A percentile compares a stretch with the other conserved stretches of the same genome.
Conservation (phyloP, 176 grass and related monocot genomes). For the Oryza australiensis region DNA sequence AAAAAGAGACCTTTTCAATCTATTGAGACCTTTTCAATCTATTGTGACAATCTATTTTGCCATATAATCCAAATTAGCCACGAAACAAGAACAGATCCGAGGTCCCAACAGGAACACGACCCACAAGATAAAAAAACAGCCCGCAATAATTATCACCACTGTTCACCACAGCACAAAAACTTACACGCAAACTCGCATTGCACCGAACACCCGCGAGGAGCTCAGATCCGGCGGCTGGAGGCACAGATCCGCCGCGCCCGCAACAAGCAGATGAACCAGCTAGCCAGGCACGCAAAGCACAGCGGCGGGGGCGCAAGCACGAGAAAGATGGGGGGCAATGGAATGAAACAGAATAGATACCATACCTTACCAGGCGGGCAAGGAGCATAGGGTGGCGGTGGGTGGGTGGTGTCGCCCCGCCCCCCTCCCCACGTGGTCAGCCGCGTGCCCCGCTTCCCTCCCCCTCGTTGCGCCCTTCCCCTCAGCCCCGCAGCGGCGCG, state of each 20-base stretch:
- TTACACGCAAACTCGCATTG: conserved; percentile 6
- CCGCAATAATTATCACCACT: background rate
- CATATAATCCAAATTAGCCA: conserved; percentile 18
- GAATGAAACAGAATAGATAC: conserved; percentile 41
- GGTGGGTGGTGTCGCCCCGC: background rate
- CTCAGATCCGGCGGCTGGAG: conserved; percentile 39
- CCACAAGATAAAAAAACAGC: background rate
- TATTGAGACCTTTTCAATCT: conserved; percentile 2
- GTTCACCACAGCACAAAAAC: background rate
- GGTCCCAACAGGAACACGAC: background rate
- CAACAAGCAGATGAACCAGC: conserved; percentile 20
- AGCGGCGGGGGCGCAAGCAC: background rate
- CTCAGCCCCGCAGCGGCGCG: conserved; percentile 4
- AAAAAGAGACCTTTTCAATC: background rate
- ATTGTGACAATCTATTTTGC: background rate
- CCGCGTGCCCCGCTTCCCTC: conserved; percentile 12
- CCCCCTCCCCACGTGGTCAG: conserved; percentile 30
- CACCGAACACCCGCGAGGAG: background rate
- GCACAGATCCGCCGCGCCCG: conserved; percentile 36
- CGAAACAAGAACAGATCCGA: conserved; percentile 40
- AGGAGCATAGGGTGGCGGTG: conserved; percentile 36
- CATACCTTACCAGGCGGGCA: conserved; percentile 49
- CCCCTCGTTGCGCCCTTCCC: background rate
- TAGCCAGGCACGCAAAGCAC: background rate
- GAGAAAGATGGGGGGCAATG: background rate